Percentiles rank a stretch among this genome's conserved stretches.
Conservation (phyloP, 2,329 filamentous ascomycete genomes). For the Teratosphaeria nubilosa region DNA sequence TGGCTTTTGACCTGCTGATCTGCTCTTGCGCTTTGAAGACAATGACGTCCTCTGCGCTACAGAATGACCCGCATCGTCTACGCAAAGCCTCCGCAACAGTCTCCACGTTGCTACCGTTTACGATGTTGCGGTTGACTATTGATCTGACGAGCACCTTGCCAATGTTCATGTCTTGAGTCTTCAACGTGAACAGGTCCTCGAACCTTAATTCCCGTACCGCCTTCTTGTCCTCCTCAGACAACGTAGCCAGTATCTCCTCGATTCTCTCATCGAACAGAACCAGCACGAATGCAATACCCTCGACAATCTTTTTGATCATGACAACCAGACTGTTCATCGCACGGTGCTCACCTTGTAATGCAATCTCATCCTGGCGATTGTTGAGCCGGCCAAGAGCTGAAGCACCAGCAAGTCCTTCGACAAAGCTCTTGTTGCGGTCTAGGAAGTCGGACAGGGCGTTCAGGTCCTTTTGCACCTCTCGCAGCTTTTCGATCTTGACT, state of each 20-base stretch:
- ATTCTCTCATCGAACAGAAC: conserved; percentile 92
- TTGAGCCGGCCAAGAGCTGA: conserved; percentile 68
- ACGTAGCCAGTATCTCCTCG: conserved; percentile 69
- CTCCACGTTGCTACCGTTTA: conserved; percentile 93
- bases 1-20: conserved; percentile 76
- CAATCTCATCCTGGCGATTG: conserved; percentile 82
- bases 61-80: conserved; percentile 90
- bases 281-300: conserved; percentile 91
- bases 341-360: conserved; percentile 87
- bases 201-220: conserved; percentile 71
- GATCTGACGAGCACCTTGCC: conserved; percentile 93
- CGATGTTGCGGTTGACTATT: conserved; percentile 95
- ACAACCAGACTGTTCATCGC: conserved; percentile 78
- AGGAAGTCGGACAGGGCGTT: conserved; percentile 73
- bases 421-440: conserved; percentile 76
- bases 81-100: conserved; percentile 92
- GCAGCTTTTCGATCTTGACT: conserved; percentile 58
- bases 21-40: conserved; percentile 98
- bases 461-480: conserved; percentile 68
- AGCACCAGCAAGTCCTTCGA: conserved; percentile 87
- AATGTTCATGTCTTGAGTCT: conserved; percentile 68
- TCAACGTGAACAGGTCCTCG: conserved; percentile 69
- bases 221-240: conserved; percentile 60
- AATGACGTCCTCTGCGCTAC: conserved; percentile 90
- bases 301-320: conserved; percentile 81